These are phyloP conservation scores for Carpinus viminea DNA, from an alignment of 306 rosid species.

Conservation along the genomic window DNA sequence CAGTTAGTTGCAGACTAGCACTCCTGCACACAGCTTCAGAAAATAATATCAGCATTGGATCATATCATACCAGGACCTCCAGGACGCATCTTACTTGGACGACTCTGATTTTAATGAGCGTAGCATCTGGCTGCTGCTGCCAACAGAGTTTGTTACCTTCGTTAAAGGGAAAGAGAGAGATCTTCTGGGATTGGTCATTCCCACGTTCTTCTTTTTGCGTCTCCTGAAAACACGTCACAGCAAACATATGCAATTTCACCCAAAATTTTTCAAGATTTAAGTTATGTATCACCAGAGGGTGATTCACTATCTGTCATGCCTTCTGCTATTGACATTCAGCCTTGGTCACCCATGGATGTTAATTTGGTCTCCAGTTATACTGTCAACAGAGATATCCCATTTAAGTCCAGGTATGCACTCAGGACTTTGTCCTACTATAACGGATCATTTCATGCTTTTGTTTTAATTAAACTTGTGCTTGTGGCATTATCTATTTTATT, in stretches of 20 bases:
- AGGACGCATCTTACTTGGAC: no score
- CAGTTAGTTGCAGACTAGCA: neutral
- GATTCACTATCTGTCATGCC: constrained; percentile 44
- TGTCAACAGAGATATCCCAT: constrained; percentile 32
- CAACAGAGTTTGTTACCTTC: constrained; percentile 52
- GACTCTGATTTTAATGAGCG: no score
- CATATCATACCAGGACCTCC: constrained; percentile 54
- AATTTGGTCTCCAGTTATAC: constrained; percentile 30
- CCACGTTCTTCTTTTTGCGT: constrained; percentile 36
- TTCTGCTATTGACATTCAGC: constrained; percentile 31
- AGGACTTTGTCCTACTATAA: neutral
- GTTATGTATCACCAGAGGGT: constrained; percentile 27
- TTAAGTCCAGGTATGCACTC: constrained; percentile 52
- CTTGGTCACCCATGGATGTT: constrained; percentile 24
- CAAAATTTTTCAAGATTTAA: constrained; percentile 10
- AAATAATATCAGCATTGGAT: constrained; percentile 18
- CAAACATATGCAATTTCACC: constrained; percentile 40
- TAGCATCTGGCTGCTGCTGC: constrained; percentile 39
- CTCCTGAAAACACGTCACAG: constrained; percentile 40
- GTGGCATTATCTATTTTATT: neutral
- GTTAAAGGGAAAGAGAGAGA: constrained; percentile 58
- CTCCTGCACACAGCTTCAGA: constrained; percentile 9
- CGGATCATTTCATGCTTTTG: neutral
- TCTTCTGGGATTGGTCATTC: constrained; percentile 59
- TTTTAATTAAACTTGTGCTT: neutral